Evolutionary conservation across 352 stramenopile species (phyloP).

Genomic region (Globisporangium emineosum): DNA sequence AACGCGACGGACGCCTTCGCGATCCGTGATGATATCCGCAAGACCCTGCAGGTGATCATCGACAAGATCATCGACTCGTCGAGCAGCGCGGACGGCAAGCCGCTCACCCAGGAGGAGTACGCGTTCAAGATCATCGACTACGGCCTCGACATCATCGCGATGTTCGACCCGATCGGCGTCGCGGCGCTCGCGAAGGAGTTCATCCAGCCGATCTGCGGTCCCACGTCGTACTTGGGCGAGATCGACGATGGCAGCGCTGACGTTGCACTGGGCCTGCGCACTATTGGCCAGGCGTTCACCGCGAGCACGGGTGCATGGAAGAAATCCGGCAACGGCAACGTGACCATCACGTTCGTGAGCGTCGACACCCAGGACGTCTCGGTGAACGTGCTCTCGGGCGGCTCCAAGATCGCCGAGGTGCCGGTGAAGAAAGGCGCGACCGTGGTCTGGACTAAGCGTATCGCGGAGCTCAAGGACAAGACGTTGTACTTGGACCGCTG

Average conservation of each 20-base stretch:
- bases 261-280: constrained; percentile 39
- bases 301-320: constrained; percentile 32
- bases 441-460: constrained; percentile 36
- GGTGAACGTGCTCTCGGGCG: constrained; percentile 42
- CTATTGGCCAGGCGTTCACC: constrained; percentile 39
- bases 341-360: constrained; percentile 29
- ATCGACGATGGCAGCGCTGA: constrained; percentile 43
- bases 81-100: constrained; percentile 19
- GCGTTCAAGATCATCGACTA: constrained; percentile 30
- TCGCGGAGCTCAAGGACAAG: constrained; percentile 40
- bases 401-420: constrained; percentile 31
- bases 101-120: constrained; percentile 23
- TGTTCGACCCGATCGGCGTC: constrained; percentile 39
- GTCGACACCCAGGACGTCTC: constrained; percentile 37
- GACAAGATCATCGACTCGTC: constrained; percentile 48
- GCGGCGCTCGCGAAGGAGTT: constrained; percentile 36
- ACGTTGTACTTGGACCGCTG: constrained; percentile 54
- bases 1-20: constrained; percentile 31
- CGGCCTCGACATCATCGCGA: constrained; percentile 24
- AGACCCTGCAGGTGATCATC: constrained; percentile 53
- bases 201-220: constrained; percentile 41
- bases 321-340: background rate
- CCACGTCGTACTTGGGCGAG: constrained; percentile 35
- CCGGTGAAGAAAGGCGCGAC: constrained; percentile 31
- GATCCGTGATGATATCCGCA: constrained; percentile 47